Conservation (phyloP, 805 yeast species). For the Myxozyma mucilagina region DNA sequence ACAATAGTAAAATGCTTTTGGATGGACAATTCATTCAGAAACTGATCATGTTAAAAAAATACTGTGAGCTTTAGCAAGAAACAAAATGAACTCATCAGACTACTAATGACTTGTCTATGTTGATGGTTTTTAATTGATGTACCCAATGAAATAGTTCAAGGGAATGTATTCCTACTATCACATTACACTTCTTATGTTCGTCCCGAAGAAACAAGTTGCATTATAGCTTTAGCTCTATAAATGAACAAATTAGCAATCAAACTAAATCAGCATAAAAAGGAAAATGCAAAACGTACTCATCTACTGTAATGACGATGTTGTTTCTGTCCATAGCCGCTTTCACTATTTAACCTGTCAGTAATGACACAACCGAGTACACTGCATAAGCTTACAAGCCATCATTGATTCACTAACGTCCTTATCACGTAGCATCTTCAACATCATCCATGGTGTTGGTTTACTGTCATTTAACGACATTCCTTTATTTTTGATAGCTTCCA, state of each 20-base stretch:
- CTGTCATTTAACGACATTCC: constrained; percentile 3
- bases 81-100: too few species aligned
- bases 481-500: constrained; percentile 10
- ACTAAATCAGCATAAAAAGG: background rate
- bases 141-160: too few species aligned
- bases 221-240: constrained; percentile 9
- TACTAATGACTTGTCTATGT: background rate
- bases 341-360: background rate
- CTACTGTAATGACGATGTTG: constrained; percentile 13
- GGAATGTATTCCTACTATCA: too few species aligned
- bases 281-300: constrained; percentile 10
- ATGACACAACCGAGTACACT: background rate
- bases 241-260: background rate
- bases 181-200: background rate
- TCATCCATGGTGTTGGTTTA: constrained; percentile 11
- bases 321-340: constrained; percentile 21
- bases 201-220: constrained; percentile 1
- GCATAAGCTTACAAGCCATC: constrained; percentile 7
- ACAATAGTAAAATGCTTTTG: too few species aligned
- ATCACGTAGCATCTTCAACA: constrained; percentile 15
- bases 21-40: too few species aligned
- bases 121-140: background rate
- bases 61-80: too few species aligned
- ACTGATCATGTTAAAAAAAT: too few species aligned
- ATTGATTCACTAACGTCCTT: constrained; percentile 23